A percentile compares a stretch with the other conserved stretches of the same genome.
phyloP scores from a whole-genome alignment of 371 early-diverging fungal genomes.

The Caulochytrium protostelioides region DNA sequence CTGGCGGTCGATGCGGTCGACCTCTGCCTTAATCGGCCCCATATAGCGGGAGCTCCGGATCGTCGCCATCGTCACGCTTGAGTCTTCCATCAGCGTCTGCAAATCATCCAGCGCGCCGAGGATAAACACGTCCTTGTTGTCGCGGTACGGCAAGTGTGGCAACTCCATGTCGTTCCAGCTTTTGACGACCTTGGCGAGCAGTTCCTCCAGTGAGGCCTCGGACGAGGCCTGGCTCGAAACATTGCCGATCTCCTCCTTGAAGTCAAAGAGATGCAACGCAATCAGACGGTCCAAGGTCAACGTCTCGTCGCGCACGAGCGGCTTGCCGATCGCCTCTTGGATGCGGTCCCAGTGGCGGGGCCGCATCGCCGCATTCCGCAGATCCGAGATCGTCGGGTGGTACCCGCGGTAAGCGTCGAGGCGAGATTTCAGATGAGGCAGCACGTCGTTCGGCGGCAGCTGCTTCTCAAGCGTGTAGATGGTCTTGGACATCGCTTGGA shows the following conservation, averaged over 20 bases:
- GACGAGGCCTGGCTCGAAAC: slow-evolving; percentile 28
- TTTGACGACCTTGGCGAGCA: slow-evolving; percentile 25
- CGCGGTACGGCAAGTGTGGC: slow-evolving; percentile 22
- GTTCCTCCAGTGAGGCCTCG: slow-evolving; percentile 33
- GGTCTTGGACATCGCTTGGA: slow-evolving; percentile 20
- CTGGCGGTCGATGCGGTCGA: slow-evolving; percentile 28
- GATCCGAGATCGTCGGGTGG: slow-evolving; percentile 31
- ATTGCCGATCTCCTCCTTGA: slow-evolving; percentile 29
- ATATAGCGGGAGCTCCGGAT: slow-evolving; percentile 28
- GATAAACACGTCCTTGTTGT: slow-evolving; percentile 33
- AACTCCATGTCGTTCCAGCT: slow-evolving; percentile 33
- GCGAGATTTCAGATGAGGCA: slow-evolving; percentile 26
- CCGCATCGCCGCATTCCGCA: slow-evolving; percentile 31
- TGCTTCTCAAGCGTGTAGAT: slow-evolving; percentile 33
- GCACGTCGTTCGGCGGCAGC: slow-evolving; percentile 36
- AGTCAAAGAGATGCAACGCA: slow-evolving; percentile 24
- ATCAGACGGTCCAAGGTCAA: slow-evolving; percentile 22
- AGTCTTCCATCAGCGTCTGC: slow-evolving; percentile 29
- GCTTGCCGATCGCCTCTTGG: slow-evolving; percentile 31
- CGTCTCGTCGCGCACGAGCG: slow-evolving; percentile 23
- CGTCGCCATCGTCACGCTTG: slow-evolving; percentile 29
- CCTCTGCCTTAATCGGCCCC: slow-evolving; percentile 29
- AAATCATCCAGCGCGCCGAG: slow-evolving; percentile 29
- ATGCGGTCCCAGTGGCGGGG: slow-evolving; percentile 37
- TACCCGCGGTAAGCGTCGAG: slow-evolving; percentile 28